Conservation (phyloP, 139 green algal species). For the Klebsormidium nitens region DNA sequence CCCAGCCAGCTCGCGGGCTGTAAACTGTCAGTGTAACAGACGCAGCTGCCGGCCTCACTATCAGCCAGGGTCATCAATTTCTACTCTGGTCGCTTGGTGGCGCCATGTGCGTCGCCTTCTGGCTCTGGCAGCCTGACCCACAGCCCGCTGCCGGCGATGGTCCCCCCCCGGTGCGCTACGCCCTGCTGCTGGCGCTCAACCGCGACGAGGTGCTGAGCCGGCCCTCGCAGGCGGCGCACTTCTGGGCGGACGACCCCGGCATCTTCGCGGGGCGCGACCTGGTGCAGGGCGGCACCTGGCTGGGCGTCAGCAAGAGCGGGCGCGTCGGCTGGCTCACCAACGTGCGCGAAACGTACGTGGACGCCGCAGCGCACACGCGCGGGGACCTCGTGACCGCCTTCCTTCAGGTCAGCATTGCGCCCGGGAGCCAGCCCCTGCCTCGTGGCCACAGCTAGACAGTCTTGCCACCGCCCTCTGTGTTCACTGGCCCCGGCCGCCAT, state of each 20-base stretch:
- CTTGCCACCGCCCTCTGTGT: neutral
- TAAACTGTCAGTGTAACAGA: too few relatives aligned
- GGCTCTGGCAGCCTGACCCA: constrained; percentile 48
- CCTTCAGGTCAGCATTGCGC: constrained; percentile 32
- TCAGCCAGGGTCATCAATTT: too few relatives aligned
- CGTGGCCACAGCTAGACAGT: neutral
- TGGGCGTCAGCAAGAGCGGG: constrained; percentile 51
- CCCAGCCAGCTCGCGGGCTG: too few relatives aligned
- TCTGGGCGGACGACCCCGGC: constrained; percentile 46
- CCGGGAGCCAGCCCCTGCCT: neutral
- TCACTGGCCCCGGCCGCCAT: neutral
- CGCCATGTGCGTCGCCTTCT: constrained; percentile 59
- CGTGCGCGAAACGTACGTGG: constrained; percentile 38
- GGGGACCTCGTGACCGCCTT: constrained; percentile 51
- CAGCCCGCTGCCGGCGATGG: neutral
- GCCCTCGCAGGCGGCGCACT: constrained; percentile 49
- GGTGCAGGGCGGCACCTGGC: constrained; percentile 56
- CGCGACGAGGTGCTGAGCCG: constrained; percentile 63
- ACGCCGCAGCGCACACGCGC: constrained; percentile 33
- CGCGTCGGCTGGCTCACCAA: constrained; percentile 64
- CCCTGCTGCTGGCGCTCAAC: constrained; percentile 71
- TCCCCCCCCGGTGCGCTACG: constrained; percentile 17
- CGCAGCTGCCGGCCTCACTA: too few relatives aligned
- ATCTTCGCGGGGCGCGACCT: constrained; percentile 59
- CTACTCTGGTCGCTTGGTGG: too few relatives aligned